Conservation (phyloP, 345 rosid species). For the Melaleuca alternifolia region DNA sequence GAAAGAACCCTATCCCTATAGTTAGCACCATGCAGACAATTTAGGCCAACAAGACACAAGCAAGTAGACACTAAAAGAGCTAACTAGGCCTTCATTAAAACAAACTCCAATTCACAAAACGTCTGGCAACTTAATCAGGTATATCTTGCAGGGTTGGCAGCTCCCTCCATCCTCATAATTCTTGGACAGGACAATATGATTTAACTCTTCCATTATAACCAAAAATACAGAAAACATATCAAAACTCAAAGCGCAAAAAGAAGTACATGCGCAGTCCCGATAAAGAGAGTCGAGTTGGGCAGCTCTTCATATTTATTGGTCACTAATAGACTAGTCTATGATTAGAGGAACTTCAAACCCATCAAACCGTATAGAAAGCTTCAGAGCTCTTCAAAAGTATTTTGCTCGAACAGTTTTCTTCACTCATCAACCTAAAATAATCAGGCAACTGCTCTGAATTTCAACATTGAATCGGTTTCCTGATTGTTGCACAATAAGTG, state of each 20-base stretch:
- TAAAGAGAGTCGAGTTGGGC: not conserved
- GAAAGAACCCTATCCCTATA: not conserved
- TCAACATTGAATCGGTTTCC: not conserved
- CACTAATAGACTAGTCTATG: not conserved
- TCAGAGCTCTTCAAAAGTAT: not conserved
- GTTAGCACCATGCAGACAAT: not conserved
- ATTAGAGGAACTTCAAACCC: not conserved
- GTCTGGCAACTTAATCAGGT: not conserved
- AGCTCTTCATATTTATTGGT: not conserved
- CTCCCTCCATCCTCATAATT: not conserved
- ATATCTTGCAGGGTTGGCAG: not conserved
- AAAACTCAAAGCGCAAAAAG: not conserved
- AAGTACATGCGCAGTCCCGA: not conserved
- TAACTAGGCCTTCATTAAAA: not conserved
- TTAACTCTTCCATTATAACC: not conserved
- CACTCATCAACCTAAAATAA: not conserved
- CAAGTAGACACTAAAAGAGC: not conserved
- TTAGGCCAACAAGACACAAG: not conserved
- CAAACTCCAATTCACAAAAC: not conserved
- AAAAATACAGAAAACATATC: not conserved
- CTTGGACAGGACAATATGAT: not conserved
- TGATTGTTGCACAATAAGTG: not conserved
- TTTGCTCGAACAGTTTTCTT: not conserved
- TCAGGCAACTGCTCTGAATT: not conserved
- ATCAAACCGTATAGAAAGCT: not conserved